Evolutionary conservation across 2,329 filamentous ascomycete genomes (phyloP), one percentile per base, ranked within the genome.

Genomic region (Shiraia bambusicola): DNA sequence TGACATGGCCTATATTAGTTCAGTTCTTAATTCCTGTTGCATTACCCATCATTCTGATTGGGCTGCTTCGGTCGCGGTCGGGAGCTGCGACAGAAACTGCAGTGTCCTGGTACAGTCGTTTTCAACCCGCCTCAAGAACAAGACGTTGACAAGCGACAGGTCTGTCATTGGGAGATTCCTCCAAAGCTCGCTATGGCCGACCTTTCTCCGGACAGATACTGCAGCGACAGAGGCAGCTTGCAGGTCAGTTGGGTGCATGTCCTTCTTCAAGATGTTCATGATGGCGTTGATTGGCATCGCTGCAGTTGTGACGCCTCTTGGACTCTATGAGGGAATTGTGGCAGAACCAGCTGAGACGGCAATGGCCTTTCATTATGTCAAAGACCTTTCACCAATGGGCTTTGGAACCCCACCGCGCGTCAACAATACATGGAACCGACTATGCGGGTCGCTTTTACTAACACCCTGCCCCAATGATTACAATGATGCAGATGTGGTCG

Each of bases 241-340:
- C n/a, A 15, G 24, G 24, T 15, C n/a, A 37, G 16, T 37, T 62
- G 12, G 58, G 50, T 4, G 59, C 50, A 42, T 26, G 63, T 30
- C 53, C 48, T 12, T 37, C 25, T 38, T 41, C 15, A 31, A 33
- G 6, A 45, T 39, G 1, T 46, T 44, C 31, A 42, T 39, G 38
- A 38, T 66, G 19, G 66, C 13, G 37, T 74, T 8, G 24, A 56
- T 71, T 3, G 62, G 69, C 0, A 42, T 76, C 11, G 66, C 74
- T 2, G 68, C 72, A n/a, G 61, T 76, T 4, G 57, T 76, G 3
- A 76, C 74, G 0, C 74, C 74, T 0, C 55, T 77, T 4, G 74
- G 74, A 2, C 57, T 77, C 0, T 71, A 71, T 33, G 68, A 76
- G n/a, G 52, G 59, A 4, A 48, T 74, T 25, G 58, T 58, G 1